phyloP scores from a whole-genome alignment of 2,329 filamentous ascomycete genomes.

The Lithohypha guttulata region DNA sequence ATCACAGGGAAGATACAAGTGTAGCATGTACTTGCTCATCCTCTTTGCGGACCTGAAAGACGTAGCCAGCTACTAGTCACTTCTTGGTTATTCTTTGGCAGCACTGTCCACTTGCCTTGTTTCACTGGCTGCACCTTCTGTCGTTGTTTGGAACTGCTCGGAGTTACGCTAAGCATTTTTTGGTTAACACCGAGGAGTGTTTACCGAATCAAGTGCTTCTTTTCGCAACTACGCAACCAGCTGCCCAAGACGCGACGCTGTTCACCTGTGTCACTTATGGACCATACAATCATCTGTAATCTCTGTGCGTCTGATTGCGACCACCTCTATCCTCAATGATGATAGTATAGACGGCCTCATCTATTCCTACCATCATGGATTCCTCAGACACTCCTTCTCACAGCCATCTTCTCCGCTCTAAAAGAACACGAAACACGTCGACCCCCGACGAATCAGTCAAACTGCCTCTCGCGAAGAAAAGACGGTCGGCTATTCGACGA shows the following conservation, averaged over 20 bases:
- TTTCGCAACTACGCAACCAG: not conserved
- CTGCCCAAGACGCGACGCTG: slow-evolving; percentile 3
- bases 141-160: too few species aligned
- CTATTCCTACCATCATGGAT: slow-evolving; percentile 19
- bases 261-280: not conserved
- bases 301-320: not conserved
- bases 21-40: too few species aligned
- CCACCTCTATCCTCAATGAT: slow-evolving; percentile 1
- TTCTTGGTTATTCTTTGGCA: too few species aligned
- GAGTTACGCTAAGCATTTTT: slow-evolving; percentile 6
- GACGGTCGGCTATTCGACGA: slow-evolving; percentile 34
- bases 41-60: too few species aligned
- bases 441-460: slow-evolving; percentile 36
- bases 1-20: too few species aligned
- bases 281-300: too few species aligned
- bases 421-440: slow-evolving; percentile 22
- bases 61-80: too few species aligned
- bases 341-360: not conserved
- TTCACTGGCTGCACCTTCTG: too few species aligned
- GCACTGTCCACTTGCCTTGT: too few species aligned
- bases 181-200: not conserved
- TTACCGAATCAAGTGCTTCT: slow-evolving; percentile 3
- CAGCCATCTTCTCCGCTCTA: slow-evolving; percentile 21
- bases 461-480: slow-evolving; percentile 36
- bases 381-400: slow-evolving; percentile 19